Evolutionary conservation across 2,329 filamentous ascomycete species (phyloP), one percentile per base, ranked within the genome.

Genomic region (Ceratocystis colombiana): DNA sequence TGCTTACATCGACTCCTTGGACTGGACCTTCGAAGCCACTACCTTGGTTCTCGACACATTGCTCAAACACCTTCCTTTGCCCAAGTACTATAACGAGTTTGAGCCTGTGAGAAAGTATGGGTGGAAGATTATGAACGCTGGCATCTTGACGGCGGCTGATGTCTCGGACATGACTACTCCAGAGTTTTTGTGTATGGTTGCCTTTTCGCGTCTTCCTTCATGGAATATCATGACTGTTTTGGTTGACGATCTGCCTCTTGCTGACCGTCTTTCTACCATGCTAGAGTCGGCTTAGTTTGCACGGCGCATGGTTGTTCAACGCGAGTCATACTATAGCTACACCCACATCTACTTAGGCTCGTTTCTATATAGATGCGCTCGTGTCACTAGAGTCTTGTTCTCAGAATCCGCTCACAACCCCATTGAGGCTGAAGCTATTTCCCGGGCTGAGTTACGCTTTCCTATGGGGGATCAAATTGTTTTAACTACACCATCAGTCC

Each of bases 251-350:
- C 30, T 59, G 37, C 37, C 37, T 30, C 53, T 65, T 46, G 55
- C 55, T 30, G 64, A 65, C n/a, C 53, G 64, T n/a, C 55, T 65
- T 53, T 59, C 50, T 22, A 45, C 33, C 53, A 65, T 65, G 64
- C 53, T 65, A 33, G 44, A 55, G 30, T 59, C 53, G 53, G 33
- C 33, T 30, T 65, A 65, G 64, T 65, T 65, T 61, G 44, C 64
- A 5, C 64, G 64, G 17, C 53, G 64, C 64, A 65, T 65, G 64
- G 41, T 44, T 46, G 44, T 65, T 28, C 64, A 65, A 22, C 33
- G 37, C 6, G 12, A 45, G 15, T 59, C 53, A 8, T 65, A 65
- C 44, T 25, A 44, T 28, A 57, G 25, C 22, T 59, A 65, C 37
- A 41, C n/a, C 33, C 64, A 65, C 15, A 46, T 59, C n/a, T 65